phyloP scores from a whole-genome alignment of 805 yeast genomes.

The Hanseniaspora jakobsenii region DNA sequence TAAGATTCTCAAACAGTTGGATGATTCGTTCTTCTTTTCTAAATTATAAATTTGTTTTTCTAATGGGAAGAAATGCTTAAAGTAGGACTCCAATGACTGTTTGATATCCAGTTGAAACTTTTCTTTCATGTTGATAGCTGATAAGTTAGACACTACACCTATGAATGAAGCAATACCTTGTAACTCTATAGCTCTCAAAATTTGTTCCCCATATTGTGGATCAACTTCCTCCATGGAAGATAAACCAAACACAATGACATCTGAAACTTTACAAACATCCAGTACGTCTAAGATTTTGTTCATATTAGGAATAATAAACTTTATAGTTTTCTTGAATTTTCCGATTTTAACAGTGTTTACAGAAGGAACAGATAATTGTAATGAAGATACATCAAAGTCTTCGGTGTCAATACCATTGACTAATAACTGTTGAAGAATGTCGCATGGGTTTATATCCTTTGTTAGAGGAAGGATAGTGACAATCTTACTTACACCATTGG shows the following conservation, averaged over 20 bases:
- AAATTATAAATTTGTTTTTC: conserved; percentile 66
- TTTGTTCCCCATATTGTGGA: conserved; percentile 69
- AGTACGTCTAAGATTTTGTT: conserved; percentile 53
- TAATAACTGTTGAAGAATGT: conserved; percentile 43
- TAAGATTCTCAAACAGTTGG: conserved; percentile 57
- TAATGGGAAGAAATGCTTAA: conserved; percentile 66
- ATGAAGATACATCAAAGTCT: conserved; percentile 28
- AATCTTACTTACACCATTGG: conserved; percentile 69
- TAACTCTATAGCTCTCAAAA: conserved; percentile 72
- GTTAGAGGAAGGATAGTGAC: conserved; percentile 73
- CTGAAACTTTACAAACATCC: conserved; percentile 82
- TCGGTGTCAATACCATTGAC: conserved; percentile 24
- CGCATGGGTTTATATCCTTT: conserved; percentile 47
- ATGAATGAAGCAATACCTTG: conserved; percentile 82
- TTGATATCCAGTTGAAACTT: conserved; percentile 64
- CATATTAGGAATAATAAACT: conserved; percentile 61
- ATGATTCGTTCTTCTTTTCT: conserved; percentile 56
- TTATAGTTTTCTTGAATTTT: conserved; percentile 64
- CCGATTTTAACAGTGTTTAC: conserved; percentile 42
- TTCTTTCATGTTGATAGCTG: conserved; percentile 53
- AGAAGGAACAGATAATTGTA: conserved; percentile 34
- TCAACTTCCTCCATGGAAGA: conserved; percentile 81
- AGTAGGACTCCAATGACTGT: conserved; percentile 52
- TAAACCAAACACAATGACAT: conserved; percentile 78
- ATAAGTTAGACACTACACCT: conserved; percentile 67